Conservation (phyloP, 805 yeast species). For the Cyberlindnera veronae region DNA sequence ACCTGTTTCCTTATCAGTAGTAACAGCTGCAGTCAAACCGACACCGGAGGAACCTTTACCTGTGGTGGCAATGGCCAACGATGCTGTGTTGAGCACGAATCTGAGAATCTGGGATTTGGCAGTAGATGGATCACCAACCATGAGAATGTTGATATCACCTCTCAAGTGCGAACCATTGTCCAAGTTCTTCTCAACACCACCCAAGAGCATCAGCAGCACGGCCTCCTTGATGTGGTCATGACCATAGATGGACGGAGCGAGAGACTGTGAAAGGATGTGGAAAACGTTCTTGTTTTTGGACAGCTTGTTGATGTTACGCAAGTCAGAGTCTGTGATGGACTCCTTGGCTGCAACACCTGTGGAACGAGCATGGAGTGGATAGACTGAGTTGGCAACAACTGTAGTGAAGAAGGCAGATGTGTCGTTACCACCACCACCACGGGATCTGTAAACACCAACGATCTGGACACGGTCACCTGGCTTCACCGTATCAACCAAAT, state of each 20-base stretch:
- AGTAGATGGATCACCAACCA: conserved; percentile 99
- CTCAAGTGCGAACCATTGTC: conserved; percentile 95
- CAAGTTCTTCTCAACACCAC: conserved; percentile 91
- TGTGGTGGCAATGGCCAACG: conserved; percentile 94
- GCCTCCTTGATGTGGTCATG: conserved; percentile 90
- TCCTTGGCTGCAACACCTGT: conserved; percentile 74
- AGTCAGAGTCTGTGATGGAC: conserved; percentile 71
- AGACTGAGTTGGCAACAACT: conserved; percentile 84
- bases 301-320: conserved; percentile 79
- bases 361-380: conserved; percentile 83
- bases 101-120: conserved; percentile 95
- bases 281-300: conserved; percentile 70
- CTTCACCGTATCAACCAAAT: conserved; percentile 84
- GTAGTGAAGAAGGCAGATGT: conserved; percentile 75
- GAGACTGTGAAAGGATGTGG: conserved; percentile 73
- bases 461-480: conserved; percentile 96
- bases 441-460: conserved; percentile 89
- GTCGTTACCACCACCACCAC: conserved; percentile 63
- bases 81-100: conserved; percentile 91
- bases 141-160: conserved; percentile 92
- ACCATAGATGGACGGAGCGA: conserved; percentile 96
- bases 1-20: conserved; percentile 94
- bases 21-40: conserved; percentile 98
- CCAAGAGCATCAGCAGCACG: conserved; percentile 82
- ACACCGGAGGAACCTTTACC: conserved; percentile 99